Conservation (phyloP, 2,329 filamentous ascomycete species). For the Aspergillus versicolor region DNA sequence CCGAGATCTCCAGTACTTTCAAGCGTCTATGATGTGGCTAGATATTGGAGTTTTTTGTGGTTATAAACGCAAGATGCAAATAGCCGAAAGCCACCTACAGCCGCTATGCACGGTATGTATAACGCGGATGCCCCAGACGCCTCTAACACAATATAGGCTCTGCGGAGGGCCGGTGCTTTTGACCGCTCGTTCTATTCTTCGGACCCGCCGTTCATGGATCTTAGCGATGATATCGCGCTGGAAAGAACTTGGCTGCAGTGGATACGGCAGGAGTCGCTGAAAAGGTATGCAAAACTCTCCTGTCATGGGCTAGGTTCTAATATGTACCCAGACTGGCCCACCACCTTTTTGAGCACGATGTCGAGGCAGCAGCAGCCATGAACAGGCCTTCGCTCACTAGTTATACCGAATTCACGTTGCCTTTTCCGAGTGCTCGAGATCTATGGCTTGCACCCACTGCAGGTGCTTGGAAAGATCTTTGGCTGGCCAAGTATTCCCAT, state of each 20-base stretch:
- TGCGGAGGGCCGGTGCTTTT: conserved; percentile 2
- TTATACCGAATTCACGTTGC: conserved; percentile 5
- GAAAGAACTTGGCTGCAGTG: not conserved
- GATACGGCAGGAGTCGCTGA: conserved; percentile 3
- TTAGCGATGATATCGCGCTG: not conserved
- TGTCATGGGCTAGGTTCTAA: not conserved
- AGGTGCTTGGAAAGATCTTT: not conserved
- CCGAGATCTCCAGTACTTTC: conserved; percentile 7
- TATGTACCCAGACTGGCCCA: not conserved
- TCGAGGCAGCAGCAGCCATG: conserved; percentile 4
- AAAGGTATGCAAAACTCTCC: not conserved
- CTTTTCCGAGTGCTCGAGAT: conserved; percentile 6
- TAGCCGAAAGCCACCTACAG: conserved; percentile 6
- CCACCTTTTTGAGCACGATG: conserved; percentile 6
- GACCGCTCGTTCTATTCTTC: conserved; percentile 5
- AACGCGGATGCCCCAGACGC: too few species aligned
- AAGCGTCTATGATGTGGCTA: conserved; percentile 10
- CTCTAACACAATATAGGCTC: not conserved
- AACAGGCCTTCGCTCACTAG: conserved; percentile 4
- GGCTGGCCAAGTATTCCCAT: not conserved
- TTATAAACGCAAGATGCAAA: conserved; percentile 9
- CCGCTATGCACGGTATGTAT: conserved; percentile 8
- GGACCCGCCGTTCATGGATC: not conserved
- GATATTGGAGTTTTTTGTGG: conserved; percentile 8
- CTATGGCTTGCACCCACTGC: conserved; percentile 7